Percentiles rank a stretch among this genome's conserved stretches.
Conservation (phyloP, 768 basidiomycete species). For the Phaeotremella fagi region DNA sequence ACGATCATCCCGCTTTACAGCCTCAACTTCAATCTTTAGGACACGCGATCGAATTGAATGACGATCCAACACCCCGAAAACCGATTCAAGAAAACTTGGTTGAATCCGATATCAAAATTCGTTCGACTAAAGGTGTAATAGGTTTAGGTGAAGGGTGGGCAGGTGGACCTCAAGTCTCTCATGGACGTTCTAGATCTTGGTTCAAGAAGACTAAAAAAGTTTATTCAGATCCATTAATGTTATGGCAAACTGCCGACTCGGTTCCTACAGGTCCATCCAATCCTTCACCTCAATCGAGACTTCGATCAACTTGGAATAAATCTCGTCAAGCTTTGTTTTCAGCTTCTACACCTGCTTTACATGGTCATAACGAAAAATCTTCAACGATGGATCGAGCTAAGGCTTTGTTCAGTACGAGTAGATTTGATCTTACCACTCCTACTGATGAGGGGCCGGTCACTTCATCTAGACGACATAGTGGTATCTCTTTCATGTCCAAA, state of each 20-base stretch:
- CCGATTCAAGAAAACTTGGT: no score
- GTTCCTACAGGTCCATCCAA: background rate
- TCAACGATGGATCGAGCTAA: no score
- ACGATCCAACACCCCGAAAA: no score
- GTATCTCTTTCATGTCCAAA: no score
- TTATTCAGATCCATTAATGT: background rate
- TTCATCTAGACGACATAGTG: background rate
- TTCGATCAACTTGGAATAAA: background rate
- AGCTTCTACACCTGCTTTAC: no score
- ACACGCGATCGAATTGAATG: no score
- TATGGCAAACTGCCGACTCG: background rate
- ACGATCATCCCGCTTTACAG: no score
- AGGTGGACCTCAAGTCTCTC: conserved; percentile 24
- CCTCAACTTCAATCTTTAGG: no score
- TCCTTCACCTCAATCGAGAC: background rate
- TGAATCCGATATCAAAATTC: conserved; percentile 2
- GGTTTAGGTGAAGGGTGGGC: conserved; percentile 43
- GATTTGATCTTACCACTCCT: background rate
- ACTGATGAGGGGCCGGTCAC: background rate
- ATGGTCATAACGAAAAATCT: no score
- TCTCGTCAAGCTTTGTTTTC: background rate
- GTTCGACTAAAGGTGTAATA: conserved; percentile 31
- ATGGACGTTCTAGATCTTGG: background rate
- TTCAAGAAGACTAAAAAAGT: background rate
- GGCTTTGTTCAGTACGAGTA: background rate